Base-by-base conservation (phyloP, 345 rosid species). In the Conringia planisiliqua region DNA sequence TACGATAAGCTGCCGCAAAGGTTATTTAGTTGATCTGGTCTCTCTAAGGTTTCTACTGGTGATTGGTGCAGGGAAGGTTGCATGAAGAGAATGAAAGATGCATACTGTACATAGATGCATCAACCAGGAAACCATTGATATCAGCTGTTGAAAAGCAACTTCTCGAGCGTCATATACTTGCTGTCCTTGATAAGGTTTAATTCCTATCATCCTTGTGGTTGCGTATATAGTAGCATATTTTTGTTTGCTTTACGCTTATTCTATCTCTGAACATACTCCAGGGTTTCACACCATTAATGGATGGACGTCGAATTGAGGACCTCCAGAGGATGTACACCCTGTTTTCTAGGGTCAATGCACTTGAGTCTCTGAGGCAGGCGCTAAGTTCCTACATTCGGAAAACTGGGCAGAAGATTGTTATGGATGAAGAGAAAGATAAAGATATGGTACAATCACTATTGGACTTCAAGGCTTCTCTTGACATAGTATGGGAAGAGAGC, bases 341-440 rank as follows among this genome's bases (percentile, higher is more conserved):
- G 69, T 87, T 90, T 81, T 80, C 85, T n/a, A 86, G 98, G 82
- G 96, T 92, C 70, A 90, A 83, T 70, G 82, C 91, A 44, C 94
- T 95, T 65, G 99, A 95, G 79, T 81, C 92, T 39, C 76, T 95
- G 55, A 86, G 98, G 77, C 97, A 85, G 79, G 92, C 91, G 42
- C 85, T 95, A 54, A 91, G 86, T 68, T 75, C 83, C n/a, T 92
- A 90, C 75, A 85, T 89, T 36, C 89, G 97, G 58, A 87, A 83
- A 86, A 87, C 91, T 46, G 99, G 97, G 67, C 90, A 92, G 76
- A 82, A 86, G 73, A 81, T 88, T 46, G 86, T 92, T 72, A 86
- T 92, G 97, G 98, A 95, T 84, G 99, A 95, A 80, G 99, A 95
- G 82, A 95, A 92, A 78, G 99, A 95, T 76, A 95, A 92, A 74